Evolutionary conservation across 441 rosid species (phyloP), one percentile per base, ranked within the genome.

Genomic region (Erodium texanum): DNA sequence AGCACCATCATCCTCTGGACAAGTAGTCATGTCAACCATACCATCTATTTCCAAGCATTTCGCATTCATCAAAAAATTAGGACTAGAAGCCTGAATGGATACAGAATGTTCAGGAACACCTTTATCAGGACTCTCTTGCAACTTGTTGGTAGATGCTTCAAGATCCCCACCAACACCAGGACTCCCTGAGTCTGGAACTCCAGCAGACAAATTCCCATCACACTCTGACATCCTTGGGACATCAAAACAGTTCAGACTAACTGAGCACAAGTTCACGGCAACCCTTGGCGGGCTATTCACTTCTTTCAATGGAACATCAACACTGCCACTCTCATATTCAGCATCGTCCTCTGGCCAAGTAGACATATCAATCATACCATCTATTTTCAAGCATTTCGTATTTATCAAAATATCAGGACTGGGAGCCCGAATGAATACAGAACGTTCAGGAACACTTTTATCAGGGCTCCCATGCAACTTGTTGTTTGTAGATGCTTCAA

Each of bases 231-330:
- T 58, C 71, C 63, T 74, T 0, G 43, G 66, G 41, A 68, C 63
- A 56, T 22, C 66, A 22, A 59, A 65, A 16, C 71, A 20, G 56
- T 22, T 61, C 24, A 65, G 59, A 58, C 70, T 58, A 38, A 54
- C 71, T 0, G 67, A 43, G 69, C 52, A n/a, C 34, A 68, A 73
- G 73, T 73, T 76, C 71, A 64, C 76, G 6, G 75, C 76, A 71
- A 76, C 67, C 74, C 77, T 72, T 0, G 77, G 72, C 0, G 79
- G 73, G 65, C 79, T 71, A 78, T 77, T 78, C 72, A 78, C 69
- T 10, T 80, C 79, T 67, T 79, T 77, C 66, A 23, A n/a, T 0
- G 0, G 59, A 48, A 32, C 69, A 5, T 19, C 74, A 22, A n/a
- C n/a, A n/a, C 24, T 52, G 11, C 48, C 54, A 34, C 66, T 58